Evolutionary conservation across 805 yeast species (phyloP).

Genomic region (Myxozyma lipomycoides): DNA sequence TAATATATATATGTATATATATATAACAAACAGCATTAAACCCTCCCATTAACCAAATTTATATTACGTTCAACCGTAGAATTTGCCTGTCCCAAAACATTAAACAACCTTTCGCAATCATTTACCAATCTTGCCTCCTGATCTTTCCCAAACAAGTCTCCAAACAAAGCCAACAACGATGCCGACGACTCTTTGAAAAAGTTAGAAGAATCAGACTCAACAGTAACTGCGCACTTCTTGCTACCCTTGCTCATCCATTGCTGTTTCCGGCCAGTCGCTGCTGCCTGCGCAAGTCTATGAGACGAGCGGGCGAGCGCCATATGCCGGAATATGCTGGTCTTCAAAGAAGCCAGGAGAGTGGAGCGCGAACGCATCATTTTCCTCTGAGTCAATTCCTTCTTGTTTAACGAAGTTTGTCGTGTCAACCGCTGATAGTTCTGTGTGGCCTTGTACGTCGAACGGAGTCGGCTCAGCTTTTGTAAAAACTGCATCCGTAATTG

Average conservation of each 20-base stretch:
- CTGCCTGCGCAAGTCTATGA: conserved; percentile 11
- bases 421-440: not conserved
- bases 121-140: not conserved
- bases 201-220: not conserved
- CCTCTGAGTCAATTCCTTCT: not conserved
- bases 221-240: not conserved
- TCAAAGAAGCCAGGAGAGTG: conserved; percentile 17
- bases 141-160: conserved; percentile 1
- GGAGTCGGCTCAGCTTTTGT: not conserved
- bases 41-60: not conserved
- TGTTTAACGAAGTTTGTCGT: no score
- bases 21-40: not conserved
- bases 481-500: conserved; percentile 76
- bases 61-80: not conserved
- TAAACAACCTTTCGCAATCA: not conserved
- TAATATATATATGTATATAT: no score
- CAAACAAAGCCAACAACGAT: not conserved
- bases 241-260: conserved; percentile 13
- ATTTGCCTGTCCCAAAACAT: not conserved
- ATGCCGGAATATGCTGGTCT: conserved; percentile 22
- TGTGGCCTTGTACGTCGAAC: not conserved
- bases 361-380: not conserved
- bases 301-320: conserved; percentile 26
- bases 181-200: not conserved
- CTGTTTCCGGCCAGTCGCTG: conserved; percentile 26